Percentiles rank a stretch among this genome's conserved stretches.
phyloP scores from a whole-genome alignment of 768 basidiomycete species.

The Tylopilus balloui region DNA sequence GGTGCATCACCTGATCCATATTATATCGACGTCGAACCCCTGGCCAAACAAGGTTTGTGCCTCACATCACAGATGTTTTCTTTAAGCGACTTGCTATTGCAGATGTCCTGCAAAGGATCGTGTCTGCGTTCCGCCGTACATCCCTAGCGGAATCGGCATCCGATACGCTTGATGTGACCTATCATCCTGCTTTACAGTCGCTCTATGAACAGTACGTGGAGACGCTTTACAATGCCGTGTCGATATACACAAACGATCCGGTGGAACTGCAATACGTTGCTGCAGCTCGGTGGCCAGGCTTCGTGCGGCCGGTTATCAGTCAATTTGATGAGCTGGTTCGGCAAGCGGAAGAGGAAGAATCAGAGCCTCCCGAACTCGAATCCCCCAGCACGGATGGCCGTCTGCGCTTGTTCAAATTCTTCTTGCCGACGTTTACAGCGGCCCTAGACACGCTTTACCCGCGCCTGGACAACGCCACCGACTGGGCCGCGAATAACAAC shows the following conservation, averaged over 20 bases:
- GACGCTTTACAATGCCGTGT: conserved; percentile 56
- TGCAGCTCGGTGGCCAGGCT: conserved; percentile 77
- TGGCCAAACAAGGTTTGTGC: conserved; percentile 52
- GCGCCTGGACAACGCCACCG: conserved; percentile 55
- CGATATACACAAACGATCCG: conserved; percentile 60
- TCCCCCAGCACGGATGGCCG: conserved; percentile 54
- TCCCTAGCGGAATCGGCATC: conserved; percentile 5
- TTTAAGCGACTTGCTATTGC: background rate
- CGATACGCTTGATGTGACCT: conserved; percentile 28
- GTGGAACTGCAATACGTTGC: conserved; percentile 72
- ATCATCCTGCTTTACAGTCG: conserved; percentile 51
- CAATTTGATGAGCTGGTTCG: conserved; percentile 32
- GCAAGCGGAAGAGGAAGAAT: conserved; percentile 21
- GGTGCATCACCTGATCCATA: conserved; percentile 74
- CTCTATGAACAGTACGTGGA: conserved; percentile 64
- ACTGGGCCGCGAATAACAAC: conserved; percentile 55
- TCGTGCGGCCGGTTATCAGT: conserved; percentile 63
- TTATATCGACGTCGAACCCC: conserved; percentile 51
- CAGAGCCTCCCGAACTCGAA: conserved; percentile 26
- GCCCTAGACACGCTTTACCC: conserved; percentile 70
- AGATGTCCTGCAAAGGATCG: conserved; percentile 38
- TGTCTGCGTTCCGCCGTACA: conserved; percentile 34
- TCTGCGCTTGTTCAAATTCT: conserved; percentile 60
- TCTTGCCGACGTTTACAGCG: conserved; percentile 55
- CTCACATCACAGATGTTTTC: background rate